These are phyloP conservation scores for Bipolaris sorokiniana DNA, from an alignment of 2,329 filamentous ascomycete genomes.

Conservation along the genomic window DNA sequence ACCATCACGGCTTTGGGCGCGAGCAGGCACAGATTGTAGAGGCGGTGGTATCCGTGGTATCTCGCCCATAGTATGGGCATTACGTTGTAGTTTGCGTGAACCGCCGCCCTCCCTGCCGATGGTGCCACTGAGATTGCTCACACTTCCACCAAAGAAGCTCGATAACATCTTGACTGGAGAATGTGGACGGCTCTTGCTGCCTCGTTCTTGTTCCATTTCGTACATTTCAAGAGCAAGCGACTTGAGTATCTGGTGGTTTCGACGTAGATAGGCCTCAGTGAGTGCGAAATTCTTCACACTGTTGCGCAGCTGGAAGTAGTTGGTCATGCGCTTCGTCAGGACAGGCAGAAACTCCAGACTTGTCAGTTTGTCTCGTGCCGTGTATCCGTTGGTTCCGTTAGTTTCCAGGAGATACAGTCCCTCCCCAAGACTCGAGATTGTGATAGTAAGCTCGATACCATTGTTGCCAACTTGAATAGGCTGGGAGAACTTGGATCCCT, in stretches of 20 bases:
- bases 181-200: slow-evolving; percentile 71
- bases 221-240: slow-evolving; percentile 69
- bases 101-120: slow-evolving; percentile 21
- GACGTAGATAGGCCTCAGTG: slow-evolving; percentile 73
- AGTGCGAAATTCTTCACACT: slow-evolving; percentile 69
- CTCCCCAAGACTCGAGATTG: slow-evolving; percentile 63
- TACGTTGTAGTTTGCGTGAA: slow-evolving; percentile 44
- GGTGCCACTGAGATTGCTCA: slow-evolving; percentile 44
- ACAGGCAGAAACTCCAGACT: slow-evolving; percentile 75
- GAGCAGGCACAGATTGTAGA: slow-evolving; percentile 42
- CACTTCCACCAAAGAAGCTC: slow-evolving; percentile 73
- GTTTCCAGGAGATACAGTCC: slow-evolving; percentile 63
- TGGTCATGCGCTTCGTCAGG: slow-evolving; percentile 74
- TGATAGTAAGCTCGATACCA: slow-evolving; percentile 73
- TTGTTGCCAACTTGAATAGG: slow-evolving; percentile 50
- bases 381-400: slow-evolving; percentile 70
- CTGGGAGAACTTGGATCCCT: slow-evolving; percentile 70
- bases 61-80: slow-evolving; percentile 43
- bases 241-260: slow-evolving; percentile 78
- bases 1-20: slow-evolving; percentile 47
- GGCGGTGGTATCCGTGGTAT: slow-evolving; percentile 46
- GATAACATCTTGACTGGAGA: slow-evolving; percentile 92
- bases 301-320: slow-evolving; percentile 73
- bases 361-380: slow-evolving; percentile 76
- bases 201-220: slow-evolving; percentile 59